Conservation (phyloP, 257 asterid species). For the Avicennia marina region DNA sequence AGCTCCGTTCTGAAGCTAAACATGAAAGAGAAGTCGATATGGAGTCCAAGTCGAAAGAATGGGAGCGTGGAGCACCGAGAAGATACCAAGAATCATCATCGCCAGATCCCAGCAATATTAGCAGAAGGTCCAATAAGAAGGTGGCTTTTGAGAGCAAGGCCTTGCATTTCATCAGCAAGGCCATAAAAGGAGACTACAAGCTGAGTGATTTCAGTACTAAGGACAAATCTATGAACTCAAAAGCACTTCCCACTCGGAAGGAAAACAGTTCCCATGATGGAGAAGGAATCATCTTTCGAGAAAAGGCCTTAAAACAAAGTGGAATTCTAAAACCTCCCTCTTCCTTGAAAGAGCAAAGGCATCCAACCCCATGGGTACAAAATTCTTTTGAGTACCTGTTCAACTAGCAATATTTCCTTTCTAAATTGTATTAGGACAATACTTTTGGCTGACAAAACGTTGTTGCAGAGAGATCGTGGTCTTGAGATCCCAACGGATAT, state of each 20-base stretch:
- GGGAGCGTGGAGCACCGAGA: constrained; percentile 18
- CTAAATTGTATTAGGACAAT: background rate
- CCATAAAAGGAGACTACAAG: constrained; percentile 74
- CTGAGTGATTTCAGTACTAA: constrained; percentile 40
- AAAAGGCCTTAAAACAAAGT: constrained; percentile 30
- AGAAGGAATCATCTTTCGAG: constrained; percentile 20
- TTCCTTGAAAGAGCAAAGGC: constrained; percentile 50
- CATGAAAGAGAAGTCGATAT: constrained; percentile 33
- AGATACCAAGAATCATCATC: constrained; percentile 12
- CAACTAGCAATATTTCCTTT: background rate
- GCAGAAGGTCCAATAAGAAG: constrained; percentile 22
- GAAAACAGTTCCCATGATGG: constrained; percentile 31
- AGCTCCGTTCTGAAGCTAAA: constrained; percentile 37
- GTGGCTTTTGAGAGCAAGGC: constrained; percentile 60
- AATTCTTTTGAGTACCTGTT: too few species aligned
- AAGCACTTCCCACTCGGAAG: constrained; percentile 28
- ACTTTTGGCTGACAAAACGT: background rate
- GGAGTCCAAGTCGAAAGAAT: constrained; percentile 22
- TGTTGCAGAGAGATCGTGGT: constrained; percentile 46
- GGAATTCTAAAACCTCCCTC: constrained; percentile 43
- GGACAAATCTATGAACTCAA: constrained; percentile 33
- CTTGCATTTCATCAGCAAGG: constrained; percentile 74
- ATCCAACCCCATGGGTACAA: constrained; percentile 59
- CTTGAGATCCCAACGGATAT: constrained; percentile 24
- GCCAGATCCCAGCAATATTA: constrained; percentile 19